Conservation (phyloP, 2,329 filamentous ascomycete genomes). For the Coniochaeta prunicola region DNA sequence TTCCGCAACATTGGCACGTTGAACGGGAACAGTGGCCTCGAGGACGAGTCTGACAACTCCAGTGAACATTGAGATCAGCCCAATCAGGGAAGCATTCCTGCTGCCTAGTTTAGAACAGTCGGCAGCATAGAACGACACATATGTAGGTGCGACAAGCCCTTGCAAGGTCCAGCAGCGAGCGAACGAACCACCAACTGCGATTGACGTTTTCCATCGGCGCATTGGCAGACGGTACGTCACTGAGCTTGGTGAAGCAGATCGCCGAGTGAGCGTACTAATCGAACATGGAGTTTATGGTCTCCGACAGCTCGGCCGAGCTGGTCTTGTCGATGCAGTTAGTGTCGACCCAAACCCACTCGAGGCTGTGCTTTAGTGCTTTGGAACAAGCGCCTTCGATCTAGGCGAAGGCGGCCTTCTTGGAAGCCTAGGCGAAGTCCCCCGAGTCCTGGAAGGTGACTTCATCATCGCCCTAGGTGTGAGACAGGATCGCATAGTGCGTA, state of each 20-base stretch:
- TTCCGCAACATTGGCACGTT: constrained; percentile 1
- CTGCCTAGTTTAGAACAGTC: constrained; percentile 2
- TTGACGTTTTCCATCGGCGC: neutral
- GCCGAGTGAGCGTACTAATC: constrained; percentile 4
- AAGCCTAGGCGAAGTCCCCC: neutral
- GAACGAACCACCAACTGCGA: constrained; percentile 5
- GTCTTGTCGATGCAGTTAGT: constrained; percentile 7
- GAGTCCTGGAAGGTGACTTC: constrained; percentile 3
- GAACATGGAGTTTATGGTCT: constrained; percentile 4
- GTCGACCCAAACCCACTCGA: constrained; percentile 2
- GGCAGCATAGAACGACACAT: constrained; percentile 4
- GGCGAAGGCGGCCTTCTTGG: neutral
- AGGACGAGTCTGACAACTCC: constrained; percentile 1
- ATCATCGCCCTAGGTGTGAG: constrained; percentile 3
- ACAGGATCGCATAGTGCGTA: constrained; percentile 13
- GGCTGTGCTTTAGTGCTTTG: neutral
- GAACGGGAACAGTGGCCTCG: neutral
- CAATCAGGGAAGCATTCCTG: neutral
- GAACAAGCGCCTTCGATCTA: neutral
- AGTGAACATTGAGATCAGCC: neutral
- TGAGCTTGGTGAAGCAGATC: constrained; percentile 7
- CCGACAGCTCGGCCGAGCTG: constrained; percentile 7
- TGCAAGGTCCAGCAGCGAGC: constrained; percentile 8
- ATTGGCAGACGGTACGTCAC: neutral
- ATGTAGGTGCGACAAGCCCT: constrained; percentile 5